phyloP scores from a whole-genome alignment of 2,329 filamentous ascomycete genomes.

The Coleophoma eucalyptorum region DNA sequence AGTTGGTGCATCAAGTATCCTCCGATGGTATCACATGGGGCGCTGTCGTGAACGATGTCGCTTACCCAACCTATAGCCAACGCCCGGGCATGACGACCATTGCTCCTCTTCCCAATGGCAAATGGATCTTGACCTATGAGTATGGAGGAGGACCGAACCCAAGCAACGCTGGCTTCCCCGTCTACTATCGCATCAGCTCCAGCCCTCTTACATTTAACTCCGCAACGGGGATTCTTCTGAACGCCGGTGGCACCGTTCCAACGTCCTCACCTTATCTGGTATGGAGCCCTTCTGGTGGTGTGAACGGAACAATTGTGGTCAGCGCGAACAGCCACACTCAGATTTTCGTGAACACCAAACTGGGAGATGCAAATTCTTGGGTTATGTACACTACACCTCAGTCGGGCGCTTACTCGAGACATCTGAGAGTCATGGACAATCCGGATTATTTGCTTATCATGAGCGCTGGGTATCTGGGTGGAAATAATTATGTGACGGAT shows the following conservation, averaged over 20 bases:
- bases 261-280: slow-evolving; percentile 46
- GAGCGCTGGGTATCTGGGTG: slow-evolving; percentile 4
- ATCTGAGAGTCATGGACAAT: slow-evolving; percentile 5
- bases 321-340: slow-evolving; percentile 15
- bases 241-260: slow-evolving; percentile 36
- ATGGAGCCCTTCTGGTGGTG: slow-evolving; percentile 43
- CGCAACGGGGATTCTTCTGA: slow-evolving; percentile 34
- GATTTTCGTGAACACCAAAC: slow-evolving; percentile 6
- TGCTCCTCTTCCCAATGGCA: slow-evolving; percentile 41
- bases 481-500: slow-evolving; percentile 5
- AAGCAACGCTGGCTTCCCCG: slow-evolving; percentile 32
- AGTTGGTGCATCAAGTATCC: slow-evolving; percentile 60
- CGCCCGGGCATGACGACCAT: slow-evolving; percentile 65
- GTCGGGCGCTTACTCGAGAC: slow-evolving; percentile 5
- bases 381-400: slow-evolving; percentile 3
- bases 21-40: slow-evolving; percentile 56
- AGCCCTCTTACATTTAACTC: slow-evolving; percentile 42
- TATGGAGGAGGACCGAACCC: slow-evolving; percentile 26
- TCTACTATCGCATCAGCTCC: slow-evolving; percentile 46
- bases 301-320: slow-evolving; percentile 45
- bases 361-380: slow-evolving; percentile 4
- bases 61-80: slow-evolving; percentile 52
- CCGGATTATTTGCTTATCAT: slow-evolving; percentile 6
- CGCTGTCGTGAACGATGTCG: slow-evolving; percentile 55
- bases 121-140: slow-evolving; percentile 61